A percentile compares a stretch with the other conserved stretches of the same genome.
These are phyloP conservation scores for Starmerella vitae DNA, from an alignment of 805 yeast genomes.

Conservation along the genomic window DNA sequence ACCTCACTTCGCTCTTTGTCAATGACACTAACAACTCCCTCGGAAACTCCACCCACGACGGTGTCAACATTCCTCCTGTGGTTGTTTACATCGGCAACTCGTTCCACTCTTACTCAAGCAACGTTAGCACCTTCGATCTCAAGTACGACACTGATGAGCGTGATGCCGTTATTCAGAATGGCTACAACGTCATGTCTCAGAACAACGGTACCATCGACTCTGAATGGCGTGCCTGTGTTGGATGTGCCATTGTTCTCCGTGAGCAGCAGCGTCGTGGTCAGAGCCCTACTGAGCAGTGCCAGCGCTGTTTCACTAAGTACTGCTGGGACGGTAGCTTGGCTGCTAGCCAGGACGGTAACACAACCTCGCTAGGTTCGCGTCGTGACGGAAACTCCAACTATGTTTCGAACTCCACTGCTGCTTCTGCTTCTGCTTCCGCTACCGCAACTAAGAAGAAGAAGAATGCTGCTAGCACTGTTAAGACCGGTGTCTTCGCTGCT, in stretches of 20 bases:
- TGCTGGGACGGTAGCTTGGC: conserved; percentile 57
- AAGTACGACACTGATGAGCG: conserved; percentile 48
- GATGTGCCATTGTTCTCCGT: conserved; percentile 76
- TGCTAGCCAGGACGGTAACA: neutral
- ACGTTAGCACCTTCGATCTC: conserved; percentile 59
- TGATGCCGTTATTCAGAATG: conserved; percentile 52
- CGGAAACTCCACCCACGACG: neutral
- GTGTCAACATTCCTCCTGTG: conserved; percentile 42
- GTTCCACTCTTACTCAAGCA: conserved; percentile 49
- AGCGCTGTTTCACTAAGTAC: conserved; percentile 54
- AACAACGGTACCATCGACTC: conserved; percentile 55
- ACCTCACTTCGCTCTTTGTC: conserved; percentile 49
- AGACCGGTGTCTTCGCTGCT: neutral
- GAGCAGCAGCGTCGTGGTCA: conserved; percentile 56
- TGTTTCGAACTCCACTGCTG: conserved; percentile 8
- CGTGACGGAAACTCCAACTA: conserved; percentile 28
- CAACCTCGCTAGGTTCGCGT: conserved; percentile 12
- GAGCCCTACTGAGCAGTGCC: conserved; percentile 56
- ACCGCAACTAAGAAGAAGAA: conserved; percentile 9
- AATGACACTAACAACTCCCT: neutral
- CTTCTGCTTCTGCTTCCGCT: conserved; percentile 6
- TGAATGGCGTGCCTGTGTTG: conserved; percentile 63
- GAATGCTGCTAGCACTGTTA: neutral
- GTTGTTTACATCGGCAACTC: conserved; percentile 67
- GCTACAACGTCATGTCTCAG: conserved; percentile 60